Evolutionary conservation across 495 filamentous ascomycete genomes (phyloP), one percentile per base, ranked within the genome.

Genomic region (Lophium mytilinum): DNA sequence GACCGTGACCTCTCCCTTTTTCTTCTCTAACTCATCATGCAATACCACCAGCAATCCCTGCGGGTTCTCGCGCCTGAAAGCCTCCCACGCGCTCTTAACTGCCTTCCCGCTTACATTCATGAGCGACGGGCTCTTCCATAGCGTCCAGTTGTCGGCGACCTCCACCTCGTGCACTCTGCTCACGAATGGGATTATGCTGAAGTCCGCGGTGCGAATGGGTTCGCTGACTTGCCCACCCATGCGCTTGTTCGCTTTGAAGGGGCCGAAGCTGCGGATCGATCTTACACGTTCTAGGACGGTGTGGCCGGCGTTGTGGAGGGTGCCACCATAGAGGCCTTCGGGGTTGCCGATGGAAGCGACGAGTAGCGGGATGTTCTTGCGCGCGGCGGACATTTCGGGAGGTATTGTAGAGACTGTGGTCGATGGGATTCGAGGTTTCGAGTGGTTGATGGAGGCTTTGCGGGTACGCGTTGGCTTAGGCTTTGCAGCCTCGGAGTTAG

Each of bases 221-320:
- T 41, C 57, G 37, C 71, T 73, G 37, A 75, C 59, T 54, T 66
- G 58, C 43, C 75, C 71, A 24, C 71, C 70, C 57, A 76, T 73
- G 51, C 66, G 54, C 50, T 71, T 69, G 56, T 70, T 65, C 37
- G 68, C 61, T 0, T 46, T 42, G 55, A 87, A 83, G 17, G 75
- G 56, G 0, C 78, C 73, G 51, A 67, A 62, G 55, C 57, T 66
- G 7, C 90, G 72, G 12, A 65, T 55, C 19, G 45, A 37, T 2
- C 58, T 57, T 37, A 73, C 55, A 14, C 43, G 18, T 17, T 53
- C 42, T 51, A 92, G 80, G 17, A 88, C 79, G 50, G 79, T 72
- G 72, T 94, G 87, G 51, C 89, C 90, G 36, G 88, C 85, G 54
- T 81, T 87, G 72, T 95, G 90, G 11, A 86, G 84, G n/a, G 86